Conservation (phyloP, 1,139 yeast species). For the Tardiomyces blankii region DNA sequence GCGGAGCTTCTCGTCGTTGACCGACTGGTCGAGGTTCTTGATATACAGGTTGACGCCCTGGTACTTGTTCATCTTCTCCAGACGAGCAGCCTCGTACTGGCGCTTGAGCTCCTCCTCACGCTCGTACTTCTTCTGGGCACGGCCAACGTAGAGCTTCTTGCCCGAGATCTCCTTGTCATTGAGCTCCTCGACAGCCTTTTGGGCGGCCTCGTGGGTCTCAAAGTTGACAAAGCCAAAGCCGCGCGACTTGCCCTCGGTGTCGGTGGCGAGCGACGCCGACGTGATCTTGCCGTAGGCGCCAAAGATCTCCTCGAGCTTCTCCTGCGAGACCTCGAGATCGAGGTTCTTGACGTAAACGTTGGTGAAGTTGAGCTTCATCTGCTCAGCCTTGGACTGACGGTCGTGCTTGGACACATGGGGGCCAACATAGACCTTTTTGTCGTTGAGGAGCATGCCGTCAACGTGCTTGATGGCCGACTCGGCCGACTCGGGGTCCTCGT, state of each 20-base stretch:
- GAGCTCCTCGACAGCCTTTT: conserved; percentile 83
- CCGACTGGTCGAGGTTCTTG: conserved; percentile 89
- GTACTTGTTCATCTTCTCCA: conserved; percentile 87
- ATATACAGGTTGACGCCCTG: conserved; percentile 96
- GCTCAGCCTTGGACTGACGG: conserved; percentile 91
- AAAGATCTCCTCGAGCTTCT: conserved; percentile 62
- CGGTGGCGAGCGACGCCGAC: conserved; percentile 73
- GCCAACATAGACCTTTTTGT: conserved; percentile 93
- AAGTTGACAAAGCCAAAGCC: conserved; percentile 96
- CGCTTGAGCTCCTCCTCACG: conserved; percentile 93
- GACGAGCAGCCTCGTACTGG: conserved; percentile 87
- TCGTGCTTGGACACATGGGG: conserved; percentile 89
- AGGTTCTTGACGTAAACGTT: conserved; percentile 92
- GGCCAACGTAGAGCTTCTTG: conserved; percentile 85
- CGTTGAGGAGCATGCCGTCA: conserved; percentile 97
- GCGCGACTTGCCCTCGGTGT: conserved; percentile 79
- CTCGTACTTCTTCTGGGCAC: conserved; percentile 99
- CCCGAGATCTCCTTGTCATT: conserved; percentile 70
- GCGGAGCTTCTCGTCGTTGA: conserved; percentile 83
- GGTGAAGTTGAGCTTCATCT: conserved; percentile 87
- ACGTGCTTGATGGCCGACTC: conserved; percentile 93
- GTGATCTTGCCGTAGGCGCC: conserved; percentile 70
- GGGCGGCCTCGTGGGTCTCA: conserved; percentile 80
- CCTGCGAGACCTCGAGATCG: conserved; percentile 58
- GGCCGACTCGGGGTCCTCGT: conserved; percentile 89